These are phyloP conservation scores for Penicillium pulvis DNA, from an alignment of 495 filamentous ascomycete genomes.

Conservation along the genomic window DNA sequence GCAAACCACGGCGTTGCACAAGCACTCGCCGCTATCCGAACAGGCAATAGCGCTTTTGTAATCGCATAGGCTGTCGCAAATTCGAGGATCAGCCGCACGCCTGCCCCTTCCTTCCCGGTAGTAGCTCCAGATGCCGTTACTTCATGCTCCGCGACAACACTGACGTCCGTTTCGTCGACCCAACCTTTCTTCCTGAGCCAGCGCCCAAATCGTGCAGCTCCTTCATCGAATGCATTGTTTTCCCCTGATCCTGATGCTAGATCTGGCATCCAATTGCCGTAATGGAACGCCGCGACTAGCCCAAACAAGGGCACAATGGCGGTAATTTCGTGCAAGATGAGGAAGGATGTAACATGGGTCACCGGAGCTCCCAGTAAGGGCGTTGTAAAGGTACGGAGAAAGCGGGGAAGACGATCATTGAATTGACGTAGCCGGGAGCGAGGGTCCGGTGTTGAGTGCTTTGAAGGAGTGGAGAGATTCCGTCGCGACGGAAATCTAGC, in stretches of 20 bases:
- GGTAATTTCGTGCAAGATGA: conserved; percentile 89
- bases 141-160: conserved; percentile 30
- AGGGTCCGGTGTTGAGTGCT: conserved; percentile 27
- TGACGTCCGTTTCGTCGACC: conserved; percentile 52
- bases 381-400: conserved; percentile 65
- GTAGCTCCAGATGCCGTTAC: conserved; percentile 7
- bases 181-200: conserved; percentile 65
- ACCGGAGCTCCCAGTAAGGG: conserved; percentile 73
- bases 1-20: conserved; percentile 97
- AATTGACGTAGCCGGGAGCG: conserved; percentile 58
- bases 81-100: conserved; percentile 60
- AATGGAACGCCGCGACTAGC: conserved; percentile 76
- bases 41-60: conserved; percentile 79
- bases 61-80: conserved; percentile 88
- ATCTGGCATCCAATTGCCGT: conserved; percentile 63
- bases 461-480: conserved; percentile 31
- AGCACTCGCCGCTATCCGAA: conserved; percentile 72
- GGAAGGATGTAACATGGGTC: conserved; percentile 81
- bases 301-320: conserved; percentile 79
- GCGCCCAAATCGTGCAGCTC: conserved; percentile 56
- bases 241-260: conserved; percentile 52
- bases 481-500: conserved; percentile 20
- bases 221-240: conserved; percentile 49
- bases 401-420: conserved; percentile 58
- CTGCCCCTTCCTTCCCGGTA: conserved; percentile 23